phyloP scores from a whole-genome alignment of 169 alveolate species.

The Eimeria necatrix region DNA sequence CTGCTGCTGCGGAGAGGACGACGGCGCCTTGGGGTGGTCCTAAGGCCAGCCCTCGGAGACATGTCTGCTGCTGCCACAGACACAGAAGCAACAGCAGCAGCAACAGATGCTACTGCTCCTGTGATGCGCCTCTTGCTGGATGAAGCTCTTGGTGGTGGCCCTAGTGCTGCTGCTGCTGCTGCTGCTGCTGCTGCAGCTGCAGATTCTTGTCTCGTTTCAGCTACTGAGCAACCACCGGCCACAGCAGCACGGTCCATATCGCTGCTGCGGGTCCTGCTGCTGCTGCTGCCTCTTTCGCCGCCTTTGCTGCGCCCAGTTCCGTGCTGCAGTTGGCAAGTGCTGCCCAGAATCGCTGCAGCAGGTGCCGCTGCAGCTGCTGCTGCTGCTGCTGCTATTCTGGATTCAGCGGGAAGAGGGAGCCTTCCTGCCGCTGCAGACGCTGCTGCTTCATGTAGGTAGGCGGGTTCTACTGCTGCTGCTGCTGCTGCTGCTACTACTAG shows the following conservation, averaged over 20 bases:
- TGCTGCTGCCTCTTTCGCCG: conserved; percentile 1
- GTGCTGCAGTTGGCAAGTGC: neutral
- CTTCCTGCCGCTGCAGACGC: conserved; percentile 23
- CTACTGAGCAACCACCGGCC: conserved; percentile 31
- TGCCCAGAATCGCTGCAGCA: neutral
- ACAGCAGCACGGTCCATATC: conserved; percentile 18
- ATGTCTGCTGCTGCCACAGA: conserved; percentile 23
- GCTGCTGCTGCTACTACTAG: neutral
- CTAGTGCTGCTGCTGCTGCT: conserved; percentile 20
- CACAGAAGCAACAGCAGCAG: conserved; percentile 20
- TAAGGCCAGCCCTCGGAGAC: conserved; percentile 31
- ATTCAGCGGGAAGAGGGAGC: neutral
- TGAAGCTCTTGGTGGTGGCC: neutral
- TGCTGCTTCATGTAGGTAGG: neutral
- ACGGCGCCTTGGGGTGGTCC: conserved; percentile 42
- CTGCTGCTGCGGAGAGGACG: conserved; percentile 66
- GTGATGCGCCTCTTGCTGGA: conserved; percentile 13
- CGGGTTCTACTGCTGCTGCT: neutral
- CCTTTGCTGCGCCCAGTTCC: neutral
- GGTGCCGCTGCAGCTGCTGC: conserved; percentile 46
- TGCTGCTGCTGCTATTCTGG: conserved; percentile 8
- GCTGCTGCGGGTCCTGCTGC: conserved; percentile 40
- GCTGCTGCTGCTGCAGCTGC: conserved; percentile 64
- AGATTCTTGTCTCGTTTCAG: neutral
- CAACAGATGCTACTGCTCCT: conserved; percentile 59